Percentiles rank a stretch among this genome's conserved stretches.
Conservation (phyloP, 257 asterid species). For the Solanum paucissectum region DNA sequence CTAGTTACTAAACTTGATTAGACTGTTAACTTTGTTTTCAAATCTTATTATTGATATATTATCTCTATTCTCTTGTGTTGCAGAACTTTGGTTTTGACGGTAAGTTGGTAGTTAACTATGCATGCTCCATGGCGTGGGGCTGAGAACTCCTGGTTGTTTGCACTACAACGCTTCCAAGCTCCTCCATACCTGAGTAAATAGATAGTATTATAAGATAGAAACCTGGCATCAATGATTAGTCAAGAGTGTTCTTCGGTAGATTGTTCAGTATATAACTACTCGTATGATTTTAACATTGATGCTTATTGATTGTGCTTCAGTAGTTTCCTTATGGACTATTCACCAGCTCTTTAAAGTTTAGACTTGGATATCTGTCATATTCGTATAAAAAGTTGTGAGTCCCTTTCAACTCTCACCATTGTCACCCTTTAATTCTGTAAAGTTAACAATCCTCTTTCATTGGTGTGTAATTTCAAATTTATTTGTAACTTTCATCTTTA, state of each 20-base stretch:
- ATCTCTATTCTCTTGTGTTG: neutral
- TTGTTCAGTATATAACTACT: neutral
- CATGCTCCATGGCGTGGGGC: conserved; percentile 99
- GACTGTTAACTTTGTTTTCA: neutral
- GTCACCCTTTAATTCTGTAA: neutral
- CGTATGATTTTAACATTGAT: neutral
- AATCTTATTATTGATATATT: neutral
- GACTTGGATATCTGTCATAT: neutral
- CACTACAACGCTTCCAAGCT: neutral
- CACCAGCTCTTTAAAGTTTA: neutral
- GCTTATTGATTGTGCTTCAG: neutral
- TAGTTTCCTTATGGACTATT: neutral
- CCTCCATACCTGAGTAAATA: neutral
- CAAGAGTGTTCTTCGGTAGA: neutral
- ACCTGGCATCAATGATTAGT: neutral
- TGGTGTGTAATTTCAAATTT: neutral
- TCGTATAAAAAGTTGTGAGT: neutral
- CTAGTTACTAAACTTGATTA: neutral
- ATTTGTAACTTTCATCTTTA: neutral
- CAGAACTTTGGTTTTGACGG: conserved; percentile 96
- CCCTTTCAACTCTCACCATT: neutral
- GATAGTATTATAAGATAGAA: neutral
- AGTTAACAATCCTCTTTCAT: neutral
- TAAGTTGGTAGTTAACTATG: conserved; percentile 83
- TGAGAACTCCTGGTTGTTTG: conserved; percentile 12